Conservation (phyloP, 164 flowering plant genomes). For the Magnolia officinalis region DNA sequence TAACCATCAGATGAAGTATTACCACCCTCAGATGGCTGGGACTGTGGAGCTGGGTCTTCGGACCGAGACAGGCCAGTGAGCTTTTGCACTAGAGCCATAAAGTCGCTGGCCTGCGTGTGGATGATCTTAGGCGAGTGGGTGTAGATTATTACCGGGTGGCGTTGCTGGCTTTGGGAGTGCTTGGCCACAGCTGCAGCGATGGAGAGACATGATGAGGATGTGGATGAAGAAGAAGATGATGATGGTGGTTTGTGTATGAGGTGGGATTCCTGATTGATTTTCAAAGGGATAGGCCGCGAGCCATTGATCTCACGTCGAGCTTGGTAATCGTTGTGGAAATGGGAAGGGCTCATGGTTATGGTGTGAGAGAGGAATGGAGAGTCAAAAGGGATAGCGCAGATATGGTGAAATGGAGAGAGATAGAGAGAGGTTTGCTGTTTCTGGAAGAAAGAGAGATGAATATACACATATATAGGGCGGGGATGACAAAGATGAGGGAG, state of each 20-base stretch:
- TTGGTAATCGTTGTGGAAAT: slow-evolving; percentile 12
- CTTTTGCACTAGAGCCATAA: slow-evolving; percentile 73
- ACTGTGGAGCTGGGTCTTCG: slow-evolving; percentile 6
- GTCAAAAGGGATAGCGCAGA: background rate
- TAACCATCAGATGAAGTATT: background rate
- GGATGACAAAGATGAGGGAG: background rate
- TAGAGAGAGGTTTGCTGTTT: background rate
- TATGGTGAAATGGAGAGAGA: background rate
- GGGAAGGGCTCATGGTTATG: slow-evolving; percentile 13
- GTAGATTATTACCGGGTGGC: slow-evolving; percentile 56
- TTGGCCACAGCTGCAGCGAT: background rate
- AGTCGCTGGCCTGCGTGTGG: slow-evolving; percentile 61
- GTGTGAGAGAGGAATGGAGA: background rate
- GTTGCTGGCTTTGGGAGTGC: slow-evolving; percentile 16
- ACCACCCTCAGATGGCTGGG: background rate
- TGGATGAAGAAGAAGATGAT: slow-evolving; percentile 1
- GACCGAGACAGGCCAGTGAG: slow-evolving; percentile 51
- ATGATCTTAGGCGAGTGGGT: slow-evolving; percentile 66
- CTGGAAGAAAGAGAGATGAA: background rate
- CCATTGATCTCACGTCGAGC: slow-evolving; percentile 28
- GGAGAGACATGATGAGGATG: background rate
- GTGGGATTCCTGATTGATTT: slow-evolving; percentile 44
- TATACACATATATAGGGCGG: background rate
- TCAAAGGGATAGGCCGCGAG: slow-evolving; percentile 45
- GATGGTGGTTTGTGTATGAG: slow-evolving; percentile 30